phyloP scores from a whole-genome alignment of 805 yeast genomes.

The Metschnikowia orientalis region DNA sequence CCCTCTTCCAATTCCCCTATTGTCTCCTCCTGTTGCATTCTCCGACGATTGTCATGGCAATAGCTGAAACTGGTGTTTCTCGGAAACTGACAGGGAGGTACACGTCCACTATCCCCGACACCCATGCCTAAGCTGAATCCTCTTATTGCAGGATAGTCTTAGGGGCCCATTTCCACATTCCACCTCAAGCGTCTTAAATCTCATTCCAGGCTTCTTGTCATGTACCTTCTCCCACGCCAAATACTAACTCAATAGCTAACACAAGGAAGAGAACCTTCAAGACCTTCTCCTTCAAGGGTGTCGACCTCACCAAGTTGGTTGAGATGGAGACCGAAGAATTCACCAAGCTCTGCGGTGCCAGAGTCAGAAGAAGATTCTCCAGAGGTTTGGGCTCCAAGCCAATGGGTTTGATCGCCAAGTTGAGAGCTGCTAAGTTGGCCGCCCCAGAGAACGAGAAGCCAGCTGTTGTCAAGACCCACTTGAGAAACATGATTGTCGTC shows the following conservation, averaged over 20 bases:
- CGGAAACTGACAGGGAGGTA: too few species aligned
- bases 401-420: conserved; percentile 93
- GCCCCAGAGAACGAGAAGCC: conserved; percentile 95
- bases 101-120: too few species aligned
- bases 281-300: conserved; percentile 98
- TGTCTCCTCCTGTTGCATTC: too few species aligned
- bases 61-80: too few species aligned
- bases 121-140: too few species aligned
- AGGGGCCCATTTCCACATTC: too few species aligned
- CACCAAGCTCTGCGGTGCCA: conserved; percentile 93
- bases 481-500: conserved; percentile 96
- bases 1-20: too few species aligned
- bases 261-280: conserved; percentile 89
- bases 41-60: too few species aligned
- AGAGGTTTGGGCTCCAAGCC: conserved; percentile 96
- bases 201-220: too few species aligned
- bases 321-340: conserved; percentile 95
- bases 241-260: conserved; percentile 36
- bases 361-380: conserved; percentile 99
- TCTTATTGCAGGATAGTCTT: too few species aligned
- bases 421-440: conserved; percentile 93
- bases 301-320: conserved; percentile 89
- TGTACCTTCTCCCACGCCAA: too few species aligned
- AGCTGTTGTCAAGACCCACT: conserved; percentile 95
- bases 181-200: too few species aligned